These are phyloP conservation scores for Kodamaea derodonti DNA, from an alignment of 1,139 yeast species.

Conservation along the genomic window DNA sequence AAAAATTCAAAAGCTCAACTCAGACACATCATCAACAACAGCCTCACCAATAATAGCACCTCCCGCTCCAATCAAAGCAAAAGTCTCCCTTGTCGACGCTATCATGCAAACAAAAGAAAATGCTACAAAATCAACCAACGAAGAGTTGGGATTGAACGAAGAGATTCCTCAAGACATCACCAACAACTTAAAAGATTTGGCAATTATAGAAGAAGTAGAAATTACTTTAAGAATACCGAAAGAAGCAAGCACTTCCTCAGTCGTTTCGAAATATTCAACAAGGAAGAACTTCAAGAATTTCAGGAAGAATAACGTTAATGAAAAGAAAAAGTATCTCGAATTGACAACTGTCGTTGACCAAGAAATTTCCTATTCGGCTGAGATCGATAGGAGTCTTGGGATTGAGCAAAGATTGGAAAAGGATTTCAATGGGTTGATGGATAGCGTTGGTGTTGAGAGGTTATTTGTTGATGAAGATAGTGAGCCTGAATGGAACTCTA, in stretches of 20 bases:
- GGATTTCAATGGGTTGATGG: conserved; percentile 29
- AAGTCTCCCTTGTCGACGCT: conserved; percentile 31
- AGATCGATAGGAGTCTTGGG: conserved; percentile 4
- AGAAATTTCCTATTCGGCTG: conserved; percentile 10
- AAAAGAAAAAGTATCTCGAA: conserved; percentile 25
- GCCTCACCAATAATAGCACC: too few relatives aligned
- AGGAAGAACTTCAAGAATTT: conserved; percentile 39
- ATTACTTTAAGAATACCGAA: conserved; percentile 14
- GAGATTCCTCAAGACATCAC: conserved; percentile 7
- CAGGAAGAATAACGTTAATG: conserved; percentile 23
- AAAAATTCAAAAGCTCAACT: too few relatives aligned
- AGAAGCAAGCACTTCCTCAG: background rate
- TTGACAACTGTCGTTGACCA: conserved; percentile 18
- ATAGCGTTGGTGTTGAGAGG: conserved; percentile 16
- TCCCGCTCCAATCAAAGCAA: conserved; percentile 16
- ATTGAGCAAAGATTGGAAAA: conserved; percentile 11
- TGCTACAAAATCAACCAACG: conserved; percentile 22
- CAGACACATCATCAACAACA: too few relatives aligned
- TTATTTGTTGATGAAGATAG: conserved; percentile 9
- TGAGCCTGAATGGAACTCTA: conserved; percentile 6
- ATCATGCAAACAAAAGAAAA: conserved; percentile 27
- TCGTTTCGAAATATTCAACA: conserved; percentile 13
- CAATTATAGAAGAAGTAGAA: conserved; percentile 35
- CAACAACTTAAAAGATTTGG: conserved; percentile 18
- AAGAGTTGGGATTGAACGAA: conserved; percentile 25